These are phyloP conservation scores for Fusarium illudens DNA, from an alignment of 2,329 filamentous ascomycete genomes.

Conservation along the genomic window DNA sequence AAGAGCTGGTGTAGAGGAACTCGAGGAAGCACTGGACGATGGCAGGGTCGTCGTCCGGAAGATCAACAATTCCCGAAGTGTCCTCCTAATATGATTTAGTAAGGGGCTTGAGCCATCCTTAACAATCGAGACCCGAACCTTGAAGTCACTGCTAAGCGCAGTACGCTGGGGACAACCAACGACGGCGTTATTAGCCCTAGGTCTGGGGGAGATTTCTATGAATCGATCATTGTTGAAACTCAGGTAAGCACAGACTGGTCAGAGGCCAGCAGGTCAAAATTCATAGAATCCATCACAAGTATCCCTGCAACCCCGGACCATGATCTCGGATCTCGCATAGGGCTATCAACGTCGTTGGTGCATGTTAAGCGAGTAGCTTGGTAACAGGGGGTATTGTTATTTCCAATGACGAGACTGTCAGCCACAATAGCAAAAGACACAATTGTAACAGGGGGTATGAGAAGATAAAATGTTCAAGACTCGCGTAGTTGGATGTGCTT, in stretches of 20 bases:
- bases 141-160: slow-evolving; percentile 26
- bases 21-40: slow-evolving; percentile 40
- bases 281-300: not conserved
- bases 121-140: slow-evolving; percentile 22
- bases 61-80: slow-evolving; percentile 18
- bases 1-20: slow-evolving; percentile 43
- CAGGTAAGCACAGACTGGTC: rapidly evolving
- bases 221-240: not conserved
- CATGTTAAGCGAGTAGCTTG: not conserved
- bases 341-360: too few relatives aligned
- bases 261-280: not conserved
- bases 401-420: too few relatives aligned
- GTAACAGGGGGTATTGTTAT: too few relatives aligned
- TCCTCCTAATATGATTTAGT: slow-evolving; percentile 26
- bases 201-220: not conserved
- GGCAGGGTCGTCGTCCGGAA: slow-evolving; percentile 43
- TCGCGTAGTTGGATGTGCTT: too few relatives aligned
- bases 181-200: too few relatives aligned
- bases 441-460: too few relatives aligned
- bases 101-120: not conserved
- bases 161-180: too few relatives aligned
- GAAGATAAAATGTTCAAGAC: too few relatives aligned
- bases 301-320: not conserved
- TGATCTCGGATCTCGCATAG: not conserved
- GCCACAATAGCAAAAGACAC: too few relatives aligned